Evolutionary conservation across 306 rosid genomes (phyloP).

Genomic region (Cotoneaster glaucophyllus): DNA sequence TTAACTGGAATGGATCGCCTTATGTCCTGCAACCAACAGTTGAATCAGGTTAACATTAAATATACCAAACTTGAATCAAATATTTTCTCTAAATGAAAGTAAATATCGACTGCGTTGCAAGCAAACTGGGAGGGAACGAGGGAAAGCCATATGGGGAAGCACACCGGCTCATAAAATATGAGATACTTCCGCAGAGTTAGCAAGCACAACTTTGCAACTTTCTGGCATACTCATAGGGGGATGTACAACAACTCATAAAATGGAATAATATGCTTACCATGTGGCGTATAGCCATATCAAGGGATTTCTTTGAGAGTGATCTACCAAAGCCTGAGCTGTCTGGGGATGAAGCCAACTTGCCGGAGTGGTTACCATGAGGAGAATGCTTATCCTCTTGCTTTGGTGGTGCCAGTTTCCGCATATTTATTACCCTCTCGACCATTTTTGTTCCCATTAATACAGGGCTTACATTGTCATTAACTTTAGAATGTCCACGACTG

Average conservation of each 20-base stretch:
- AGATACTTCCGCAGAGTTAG: background rate
- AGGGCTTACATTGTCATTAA: conserved; percentile 75
- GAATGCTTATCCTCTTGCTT: conserved; percentile 75
- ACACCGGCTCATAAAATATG: background rate
- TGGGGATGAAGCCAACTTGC: conserved; percentile 75
- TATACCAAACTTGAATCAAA: background rate
- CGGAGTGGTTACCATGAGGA: conserved; percentile 69
- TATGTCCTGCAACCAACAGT: conserved; percentile 59
- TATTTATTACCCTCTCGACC: conserved; percentile 91
- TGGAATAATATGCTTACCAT: conserved; percentile 50
- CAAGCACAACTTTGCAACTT: background rate
- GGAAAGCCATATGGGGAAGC: background rate
- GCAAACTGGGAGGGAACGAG: background rate
- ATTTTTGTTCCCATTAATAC: conserved; percentile 74
- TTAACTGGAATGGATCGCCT: conserved; percentile 84
- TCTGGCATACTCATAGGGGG: background rate
- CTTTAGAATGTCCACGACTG: conserved; percentile 57
- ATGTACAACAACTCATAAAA: background rate
- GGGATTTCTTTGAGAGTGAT: conserved; percentile 90
- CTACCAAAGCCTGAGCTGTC: conserved; percentile 91
- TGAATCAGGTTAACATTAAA: background rate
- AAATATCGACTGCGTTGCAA: background rate
- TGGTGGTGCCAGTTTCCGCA: conserved; percentile 90
- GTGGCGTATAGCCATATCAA: conserved; percentile 97
- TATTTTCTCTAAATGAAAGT: background rate